Percentiles rank a stretch among this genome's conserved stretches.
Evolutionary conservation across 495 filamentous ascomycete species (phyloP).

Genomic region (Penicillium arizonense): DNA sequence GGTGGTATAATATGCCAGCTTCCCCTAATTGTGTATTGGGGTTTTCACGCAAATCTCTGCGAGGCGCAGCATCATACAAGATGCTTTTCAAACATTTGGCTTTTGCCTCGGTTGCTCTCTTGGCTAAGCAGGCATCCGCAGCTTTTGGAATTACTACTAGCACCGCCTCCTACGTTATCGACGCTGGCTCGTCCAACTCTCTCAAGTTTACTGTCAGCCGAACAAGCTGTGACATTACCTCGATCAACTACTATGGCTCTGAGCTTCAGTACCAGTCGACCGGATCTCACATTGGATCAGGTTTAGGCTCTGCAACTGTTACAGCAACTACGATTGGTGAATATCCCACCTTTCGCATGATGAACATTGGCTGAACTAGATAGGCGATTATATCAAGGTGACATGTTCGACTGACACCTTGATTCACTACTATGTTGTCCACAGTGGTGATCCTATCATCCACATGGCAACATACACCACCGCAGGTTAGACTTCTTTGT

Average conservation of each 20-base stretch:
- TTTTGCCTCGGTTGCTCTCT: conserved; percentile 18
- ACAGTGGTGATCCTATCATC: conserved; percentile 56
- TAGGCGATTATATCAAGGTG: conserved; percentile 57
- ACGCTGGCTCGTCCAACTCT: conserved; percentile 52
- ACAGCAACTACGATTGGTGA: conserved; percentile 40
- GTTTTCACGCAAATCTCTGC: background rate
- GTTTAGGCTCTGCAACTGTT: conserved; percentile 59
- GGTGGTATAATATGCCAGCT: background rate
- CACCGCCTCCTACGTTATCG: conserved; percentile 42
- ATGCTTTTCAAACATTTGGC: conserved; percentile 23
- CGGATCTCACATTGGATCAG: conserved; percentile 58
- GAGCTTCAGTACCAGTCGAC: conserved; percentile 55
- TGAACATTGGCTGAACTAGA: conserved; percentile 15
- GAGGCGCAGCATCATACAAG: background rate
- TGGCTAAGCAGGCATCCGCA: conserved; percentile 23
- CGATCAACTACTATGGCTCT: conserved; percentile 55
- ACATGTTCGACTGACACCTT: conserved; percentile 58
- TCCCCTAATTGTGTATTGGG: background rate
- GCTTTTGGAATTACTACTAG: conserved; percentile 33
- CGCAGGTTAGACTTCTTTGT: conserved; percentile 19
- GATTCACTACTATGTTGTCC: conserved; percentile 63
- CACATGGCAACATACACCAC: conserved; percentile 66
- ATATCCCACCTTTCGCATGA: conserved; percentile 10
- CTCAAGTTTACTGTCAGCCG: conserved; percentile 57
- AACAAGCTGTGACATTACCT: conserved; percentile 60